phyloP scores from a whole-genome alignment of 768 basidiomycete species.

The Lentinula edodes region DNA sequence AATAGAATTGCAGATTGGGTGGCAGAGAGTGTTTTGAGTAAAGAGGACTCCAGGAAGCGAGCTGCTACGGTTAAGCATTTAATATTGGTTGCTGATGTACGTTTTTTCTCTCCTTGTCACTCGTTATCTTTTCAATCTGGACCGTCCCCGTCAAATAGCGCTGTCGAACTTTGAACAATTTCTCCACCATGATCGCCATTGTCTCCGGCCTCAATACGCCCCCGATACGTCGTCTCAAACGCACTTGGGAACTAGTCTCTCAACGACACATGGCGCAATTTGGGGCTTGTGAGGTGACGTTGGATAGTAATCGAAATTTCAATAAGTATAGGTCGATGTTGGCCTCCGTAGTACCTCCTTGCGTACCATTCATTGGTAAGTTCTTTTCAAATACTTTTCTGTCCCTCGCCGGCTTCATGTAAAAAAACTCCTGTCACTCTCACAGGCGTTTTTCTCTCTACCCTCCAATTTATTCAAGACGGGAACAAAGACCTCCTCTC shows the following conservation, averaged over 20 bases:
- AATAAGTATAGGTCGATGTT: conserved; percentile 84
- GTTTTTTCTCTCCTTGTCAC: conserved; percentile 20
- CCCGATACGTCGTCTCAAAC: conserved; percentile 85
- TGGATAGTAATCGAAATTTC: conserved; percentile 93
- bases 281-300: conserved; percentile 77
- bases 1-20: conserved; percentile 95
- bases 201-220: conserved; percentile 92
- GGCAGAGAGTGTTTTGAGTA: conserved; percentile 71
- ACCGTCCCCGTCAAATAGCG: conserved; percentile 43
- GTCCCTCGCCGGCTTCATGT: not conserved
- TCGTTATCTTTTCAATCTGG: not conserved
- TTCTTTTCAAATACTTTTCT: not conserved
- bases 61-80: conserved; percentile 84
- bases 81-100: conserved; percentile 85
- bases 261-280: conserved; percentile 70
- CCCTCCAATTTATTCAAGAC: conserved; percentile 96
- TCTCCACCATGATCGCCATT: conserved; percentile 95
- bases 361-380: conserved; percentile 94
- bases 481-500: conserved; percentile 84
- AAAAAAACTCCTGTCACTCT: not conserved
- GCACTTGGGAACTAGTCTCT: conserved; percentile 89
- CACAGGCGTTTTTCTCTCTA: conserved; percentile 91
- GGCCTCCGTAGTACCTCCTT: conserved; percentile 81
- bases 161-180: conserved; percentile 86
- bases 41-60: conserved; percentile 80